Evolutionary conservation across 1,139 yeast species (phyloP), one percentile per base, ranked within the genome.

Genomic region (Pichia sp.): DNA sequence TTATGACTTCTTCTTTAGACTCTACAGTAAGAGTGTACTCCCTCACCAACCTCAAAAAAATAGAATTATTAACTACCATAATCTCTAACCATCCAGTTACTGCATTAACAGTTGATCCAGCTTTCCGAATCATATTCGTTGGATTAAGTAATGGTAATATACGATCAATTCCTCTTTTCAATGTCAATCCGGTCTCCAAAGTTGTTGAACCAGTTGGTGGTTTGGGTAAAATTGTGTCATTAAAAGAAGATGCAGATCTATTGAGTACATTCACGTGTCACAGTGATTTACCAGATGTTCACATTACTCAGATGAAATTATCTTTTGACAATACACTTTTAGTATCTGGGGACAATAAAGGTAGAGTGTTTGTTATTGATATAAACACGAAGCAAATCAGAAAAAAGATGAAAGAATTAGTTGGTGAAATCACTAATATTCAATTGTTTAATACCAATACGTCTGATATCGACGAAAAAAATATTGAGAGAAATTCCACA

Each of bases 281-380:
- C 53, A 61, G 61, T 37, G 55, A 50, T 16, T 29, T 8, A 5
- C 7, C 27, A 2, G 53, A 57, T 2, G 33, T 31, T 31, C 33
- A 31, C 2, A 75, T 83, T 5, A 74, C 85, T 0, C 66, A 76
- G 33, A 52, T 88, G 44, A 67, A 67, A 2, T 62, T 86, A 3
- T 80, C 90, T 1, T 68, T 84, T 57, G 97, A 92, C 58, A 96
- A 94, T 3, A 79, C 90, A 27, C 62, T 68, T 39, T 57, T 92
- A 8, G 67, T 85, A 2, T 77, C 90, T 8, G 97, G 97, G 27
- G 95, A 86, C 59, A 64, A 71, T 0, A 59, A 60, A 26, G 97
- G 97, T 1, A 70, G 76, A 36, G 77, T 86, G 1, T 73, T 75
- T 43, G 73, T 82, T 0, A 73, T 85, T 56, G 97, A 90, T 60